Evolutionary conservation across 2,329 filamentous ascomycete species (phyloP), one percentile per base, ranked within the genome.

Genomic region (Chaetomium olivaceum): DNA sequence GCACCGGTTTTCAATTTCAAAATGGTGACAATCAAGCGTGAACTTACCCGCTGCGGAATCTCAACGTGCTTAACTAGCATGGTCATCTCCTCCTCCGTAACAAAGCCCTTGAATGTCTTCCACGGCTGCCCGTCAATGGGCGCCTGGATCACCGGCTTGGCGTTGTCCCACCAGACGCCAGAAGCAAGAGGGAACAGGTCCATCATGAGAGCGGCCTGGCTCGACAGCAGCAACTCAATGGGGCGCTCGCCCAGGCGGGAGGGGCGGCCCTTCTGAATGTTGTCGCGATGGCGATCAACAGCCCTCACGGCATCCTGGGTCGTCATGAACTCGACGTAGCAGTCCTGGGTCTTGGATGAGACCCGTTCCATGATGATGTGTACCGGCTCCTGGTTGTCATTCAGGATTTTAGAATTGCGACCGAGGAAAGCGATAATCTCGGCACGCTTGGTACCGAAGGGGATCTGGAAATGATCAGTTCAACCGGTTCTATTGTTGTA

Each of bases 301-400:
- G 83, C 81, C 58, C 78, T 80, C 63, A 83, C 76, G 4, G 87
- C 87, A 64, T 86, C 85, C 6, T 81, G 74, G 4, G 83, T 76
- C 29, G 76, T 81, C 25, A 80, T 72, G 65, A 88, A 87, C 74
- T 88, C 86, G 51, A 87, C 81, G 67, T 83, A 89, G 4, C 82
- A 84, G 67, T 88, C 86, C 74, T 86, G 82, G 0, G 86, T 88
- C 80, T 88, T 88, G 72, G 82, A 82, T 3, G 84, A 85, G 25
- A 82, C 79, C n/a, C 85, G 81, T 62, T 88, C 86, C 85, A 88
- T 88, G 70, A 88, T 85, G 68, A 88, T 87, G 66, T 88, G 86
- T 8, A 89, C 78, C 0, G 84, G 82, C 70, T 87, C 85, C 6
- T 84, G 79, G 1, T 72, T 73, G 65, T 87, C 85, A 33, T 80